A percentile compares a stretch with the other conserved stretches of the same genome.
Conservation (phyloP, 371 early-diverging fungal species). For the Mortierella sp. region DNA sequence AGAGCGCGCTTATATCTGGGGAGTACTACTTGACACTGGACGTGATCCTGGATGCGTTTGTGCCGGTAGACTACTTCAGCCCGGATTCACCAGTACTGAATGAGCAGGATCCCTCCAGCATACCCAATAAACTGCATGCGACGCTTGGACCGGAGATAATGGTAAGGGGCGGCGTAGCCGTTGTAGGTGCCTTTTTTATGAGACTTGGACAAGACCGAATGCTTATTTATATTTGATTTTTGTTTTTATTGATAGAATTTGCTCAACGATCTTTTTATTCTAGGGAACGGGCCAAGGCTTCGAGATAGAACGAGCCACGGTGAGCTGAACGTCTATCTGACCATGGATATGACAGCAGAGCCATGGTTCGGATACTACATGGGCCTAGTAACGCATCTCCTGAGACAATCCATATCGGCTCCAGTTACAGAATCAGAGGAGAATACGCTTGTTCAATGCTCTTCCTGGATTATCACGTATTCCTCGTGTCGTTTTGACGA, state of each 20-base stretch:
- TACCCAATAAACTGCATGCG: conserved; percentile 22
- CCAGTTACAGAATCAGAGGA: not conserved
- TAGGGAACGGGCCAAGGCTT: conserved; percentile 36
- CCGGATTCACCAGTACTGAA: not conserved
- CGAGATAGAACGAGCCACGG: conserved; percentile 51
- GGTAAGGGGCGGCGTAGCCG: conserved; percentile 17
- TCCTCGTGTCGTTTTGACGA: conserved; percentile 28
- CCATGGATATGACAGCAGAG: conserved; percentile 11
- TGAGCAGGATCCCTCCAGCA: not conserved
- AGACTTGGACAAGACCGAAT: not conserved
- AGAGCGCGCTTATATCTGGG: conserved; percentile 30
- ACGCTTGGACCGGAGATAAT: conserved; percentile 18
- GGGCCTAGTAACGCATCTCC: conserved; percentile 15
- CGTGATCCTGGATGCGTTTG: conserved; percentile 31
- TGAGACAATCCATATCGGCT: conserved; percentile 6
- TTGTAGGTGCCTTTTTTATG: not conserved
- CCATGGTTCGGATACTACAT: conserved; percentile 37
- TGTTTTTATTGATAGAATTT: conserved; percentile 15
- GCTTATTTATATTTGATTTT: not conserved
- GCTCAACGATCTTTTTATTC: conserved; percentile 36
- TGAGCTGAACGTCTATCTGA: conserved; percentile 35
- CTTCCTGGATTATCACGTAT: conserved; percentile 11
- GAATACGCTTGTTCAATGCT: not conserved
- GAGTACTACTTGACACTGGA: conserved; percentile 53
- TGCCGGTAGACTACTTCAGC: conserved; percentile 38